phyloP scores from a whole-genome alignment of 257 asterid species.

The Fraxinus cuspidata region DNA sequence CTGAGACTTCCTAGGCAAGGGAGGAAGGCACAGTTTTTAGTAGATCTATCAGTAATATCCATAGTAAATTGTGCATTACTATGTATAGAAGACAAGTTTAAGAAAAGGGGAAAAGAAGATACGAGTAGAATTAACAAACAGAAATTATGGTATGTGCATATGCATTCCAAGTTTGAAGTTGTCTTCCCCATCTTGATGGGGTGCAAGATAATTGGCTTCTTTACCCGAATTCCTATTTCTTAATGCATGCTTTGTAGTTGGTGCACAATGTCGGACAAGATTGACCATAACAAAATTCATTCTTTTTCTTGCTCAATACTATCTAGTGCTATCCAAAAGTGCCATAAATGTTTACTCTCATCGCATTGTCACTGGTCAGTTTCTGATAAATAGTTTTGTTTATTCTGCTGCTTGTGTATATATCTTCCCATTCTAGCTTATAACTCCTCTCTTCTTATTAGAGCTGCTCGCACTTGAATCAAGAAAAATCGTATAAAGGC shows the following conservation, averaged over 20 bases:
- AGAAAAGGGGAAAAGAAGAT: neutral
- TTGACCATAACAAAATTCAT: too few relatives aligned
- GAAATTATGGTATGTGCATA: neutral
- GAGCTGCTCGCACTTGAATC: conserved; percentile 53
- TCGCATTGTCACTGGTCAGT: neutral
- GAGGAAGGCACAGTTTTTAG: neutral
- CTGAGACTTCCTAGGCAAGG: neutral
- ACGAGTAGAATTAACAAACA: neutral
- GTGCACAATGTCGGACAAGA: neutral
- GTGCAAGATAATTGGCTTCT: neutral
- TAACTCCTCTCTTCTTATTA: conserved; percentile 29
- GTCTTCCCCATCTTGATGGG: neutral
- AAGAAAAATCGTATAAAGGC: conserved; percentile 34
- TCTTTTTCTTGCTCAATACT: neutral
- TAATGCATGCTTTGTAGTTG: neutral
- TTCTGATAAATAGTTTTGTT: neutral
- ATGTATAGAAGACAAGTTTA: neutral
- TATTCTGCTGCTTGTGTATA: too few relatives aligned
- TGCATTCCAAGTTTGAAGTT: neutral
- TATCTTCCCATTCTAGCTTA: neutral
- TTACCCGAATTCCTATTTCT: neutral
- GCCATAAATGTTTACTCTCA: neutral
- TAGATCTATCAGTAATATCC: neutral
- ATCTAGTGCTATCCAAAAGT: neutral
- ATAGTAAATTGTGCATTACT: neutral